Conservation (phyloP, 1,284 basidiomycete genomes). For the Ganoderma sp. region DNA sequence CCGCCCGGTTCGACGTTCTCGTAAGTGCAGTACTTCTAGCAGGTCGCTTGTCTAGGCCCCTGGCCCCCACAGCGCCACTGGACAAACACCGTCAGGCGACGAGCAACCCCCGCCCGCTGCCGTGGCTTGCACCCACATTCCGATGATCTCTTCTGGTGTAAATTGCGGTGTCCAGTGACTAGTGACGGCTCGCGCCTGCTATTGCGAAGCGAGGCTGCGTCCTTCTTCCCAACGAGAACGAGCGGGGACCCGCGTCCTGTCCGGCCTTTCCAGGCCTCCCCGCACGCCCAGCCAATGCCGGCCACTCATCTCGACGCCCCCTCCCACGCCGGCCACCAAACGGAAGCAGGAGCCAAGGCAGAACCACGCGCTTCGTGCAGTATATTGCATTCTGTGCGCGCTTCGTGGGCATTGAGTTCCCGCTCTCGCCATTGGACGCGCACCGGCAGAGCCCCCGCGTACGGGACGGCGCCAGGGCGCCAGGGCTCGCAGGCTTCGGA, state of each 20-base stretch:
- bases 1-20: not conserved
- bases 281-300: not conserved
- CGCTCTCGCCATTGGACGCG: not conserved
- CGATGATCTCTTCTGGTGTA: not conserved
- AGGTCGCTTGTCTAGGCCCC: not conserved
- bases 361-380: not conserved
- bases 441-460: not conserved
- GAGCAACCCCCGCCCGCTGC: not conserved
- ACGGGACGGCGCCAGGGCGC: not conserved
- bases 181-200: not conserved
- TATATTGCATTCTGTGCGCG: conserved; percentile 6
- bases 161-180: not conserved
- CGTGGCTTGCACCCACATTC: not conserved
- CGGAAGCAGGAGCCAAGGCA: not conserved
- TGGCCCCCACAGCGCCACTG: not conserved
- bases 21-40: not conserved
- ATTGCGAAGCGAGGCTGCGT: not conserved
- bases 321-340: conserved; percentile 5
- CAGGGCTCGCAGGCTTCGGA: not conserved
- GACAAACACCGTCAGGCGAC: not conserved
- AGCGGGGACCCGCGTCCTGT: conserved; percentile 6
- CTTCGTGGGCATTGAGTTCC: conserved; percentile 3
- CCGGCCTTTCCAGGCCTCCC: not conserved
- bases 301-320: not conserved
- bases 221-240: not conserved